Base-by-base conservation (phyloP, 2,329 filamentous ascomycete species). In the Aspergillus aculeatus region DNA sequence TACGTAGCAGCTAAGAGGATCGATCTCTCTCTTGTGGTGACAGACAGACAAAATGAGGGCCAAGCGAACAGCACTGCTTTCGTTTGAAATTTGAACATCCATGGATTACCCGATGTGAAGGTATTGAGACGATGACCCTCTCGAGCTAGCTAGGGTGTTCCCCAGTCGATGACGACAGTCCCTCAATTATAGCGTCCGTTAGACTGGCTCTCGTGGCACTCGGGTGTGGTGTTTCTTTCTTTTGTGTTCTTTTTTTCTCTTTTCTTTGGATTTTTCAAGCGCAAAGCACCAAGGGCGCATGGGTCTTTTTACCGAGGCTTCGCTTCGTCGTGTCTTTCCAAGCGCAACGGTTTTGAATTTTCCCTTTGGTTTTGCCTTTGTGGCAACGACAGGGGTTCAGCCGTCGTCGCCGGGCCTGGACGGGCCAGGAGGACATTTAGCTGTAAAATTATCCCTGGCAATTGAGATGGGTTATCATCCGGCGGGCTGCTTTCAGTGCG, bases 151-250 rank as follows among this genome's bases (percentile, higher is more conserved):
- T 47, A 12, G 23, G 52, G 52, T 47, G 38, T 21, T 47, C 26
- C 26, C 16, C n/a, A 47, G 14, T 11, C 16, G 52, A 54, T 47
- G 52, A 54, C 52, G 41, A 47, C 41, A 47, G 52, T 31, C 26
- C 14, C 23, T 54, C 26, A 31, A 16, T 54, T 48, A 54, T 47
- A 41, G 52, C 52, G 12, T 54, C 52, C 24, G 44, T 47, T 54
- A 47, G 51, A 24, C 29, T 47, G 14, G 32, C 32, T 16, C 11
- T 35, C 12, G 32, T 35, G 12, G 32, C 32, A 16, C 32, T 16
- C 32, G 11, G 32, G 1, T 16, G 38, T 44, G 32, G 16, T 44
- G 14, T 44, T 44, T 9, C 48, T 24, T 31, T 50, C 23, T n/a
- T 50, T 50, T 23, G 23, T 23, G 23, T 23, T 29, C 6, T 35